These are phyloP conservation scores for Ophiosphaerella korrae DNA, from an alignment of 2,329 filamentous ascomycete genomes.

Conservation along the genomic window DNA sequence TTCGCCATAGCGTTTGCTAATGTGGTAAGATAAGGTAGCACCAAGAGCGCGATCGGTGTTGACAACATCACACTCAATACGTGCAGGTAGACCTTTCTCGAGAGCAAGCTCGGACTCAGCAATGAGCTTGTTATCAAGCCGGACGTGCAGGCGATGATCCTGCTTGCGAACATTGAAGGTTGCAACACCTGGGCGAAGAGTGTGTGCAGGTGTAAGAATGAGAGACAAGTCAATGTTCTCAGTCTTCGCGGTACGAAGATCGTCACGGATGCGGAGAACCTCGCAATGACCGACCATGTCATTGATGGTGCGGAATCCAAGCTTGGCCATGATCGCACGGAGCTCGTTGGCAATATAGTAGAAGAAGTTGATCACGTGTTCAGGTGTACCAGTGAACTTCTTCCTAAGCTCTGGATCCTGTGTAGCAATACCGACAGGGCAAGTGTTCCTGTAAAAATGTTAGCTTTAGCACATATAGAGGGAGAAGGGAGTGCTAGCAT, in stretches of 20 bases:
- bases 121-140: constrained; percentile 96
- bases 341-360: constrained; percentile 97
- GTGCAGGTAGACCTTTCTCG: constrained; percentile 89
- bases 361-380: constrained; percentile 99
- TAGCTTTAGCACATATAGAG: neutral
- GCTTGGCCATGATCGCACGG: constrained; percentile 93
- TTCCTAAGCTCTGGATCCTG: constrained; percentile 92
- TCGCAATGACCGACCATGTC: constrained; percentile 97
- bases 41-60: constrained; percentile 96
- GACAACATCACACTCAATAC: constrained; percentile 94
- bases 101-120: constrained; percentile 92
- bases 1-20: constrained; percentile 90
- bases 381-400: constrained; percentile 91
- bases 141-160: constrained; percentile 89
- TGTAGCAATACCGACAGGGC: constrained; percentile 92
- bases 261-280: constrained; percentile 82
- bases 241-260: constrained; percentile 85
- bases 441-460: constrained; percentile 62
- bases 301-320: constrained; percentile 93
- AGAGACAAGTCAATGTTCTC: constrained; percentile 91
- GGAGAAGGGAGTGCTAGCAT: neutral
- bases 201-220: constrained; percentile 94
- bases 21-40: constrained; percentile 92
- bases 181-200: constrained; percentile 88
- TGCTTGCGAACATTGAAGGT: constrained; percentile 99